These are phyloP conservation scores for Linnemannia hyalina DNA, from an alignment of 192 early-diverging fungal species.

Conservation along the genomic window DNA sequence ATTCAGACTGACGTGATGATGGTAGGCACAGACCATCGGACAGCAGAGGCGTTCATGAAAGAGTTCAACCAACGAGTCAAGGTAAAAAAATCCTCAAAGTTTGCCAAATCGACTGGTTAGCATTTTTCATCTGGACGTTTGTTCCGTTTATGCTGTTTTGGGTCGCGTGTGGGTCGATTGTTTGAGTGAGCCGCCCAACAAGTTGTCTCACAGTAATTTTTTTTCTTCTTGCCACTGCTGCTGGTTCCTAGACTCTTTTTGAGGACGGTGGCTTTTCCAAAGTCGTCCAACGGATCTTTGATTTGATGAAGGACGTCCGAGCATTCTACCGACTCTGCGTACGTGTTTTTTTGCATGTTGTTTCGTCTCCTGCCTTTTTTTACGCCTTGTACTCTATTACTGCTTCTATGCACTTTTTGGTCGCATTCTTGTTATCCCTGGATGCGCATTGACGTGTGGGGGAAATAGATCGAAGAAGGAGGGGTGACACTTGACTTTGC, in stretches of 20 bases:
- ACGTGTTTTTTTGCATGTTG: slow-evolving; percentile 15
- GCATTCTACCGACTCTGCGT: slow-evolving; percentile 69
- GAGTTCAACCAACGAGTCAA: slow-evolving; percentile 57
- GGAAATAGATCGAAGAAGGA: background rate
- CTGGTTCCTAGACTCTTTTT: slow-evolving; percentile 62
- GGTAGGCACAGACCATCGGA: slow-evolving; percentile 19
- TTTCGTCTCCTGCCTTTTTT: background rate
- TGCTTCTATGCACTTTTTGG: background rate
- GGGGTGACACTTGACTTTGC: background rate
- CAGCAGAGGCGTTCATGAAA: slow-evolving; percentile 63
- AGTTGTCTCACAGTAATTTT: slow-evolving; percentile 4
- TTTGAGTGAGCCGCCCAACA: background rate
- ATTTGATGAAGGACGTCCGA: slow-evolving; percentile 69
- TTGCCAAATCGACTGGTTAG: background rate
- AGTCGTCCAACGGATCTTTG: slow-evolving; percentile 67
- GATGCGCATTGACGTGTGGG: slow-evolving; percentile 7
- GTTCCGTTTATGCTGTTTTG: background rate
- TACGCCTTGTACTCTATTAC: background rate
- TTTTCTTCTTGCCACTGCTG: background rate
- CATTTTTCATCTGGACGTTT: background rate
- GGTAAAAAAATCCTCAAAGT: background rate
- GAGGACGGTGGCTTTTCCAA: slow-evolving; percentile 57
- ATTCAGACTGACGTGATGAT: slow-evolving; percentile 18
- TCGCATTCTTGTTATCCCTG: background rate
- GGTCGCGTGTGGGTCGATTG: background rate